Percentiles rank a stretch among this genome's conserved stretches.
phyloP scores from a whole-genome alignment of 495 filamentous ascomycete species.

The Neurospora sp. region DNA sequence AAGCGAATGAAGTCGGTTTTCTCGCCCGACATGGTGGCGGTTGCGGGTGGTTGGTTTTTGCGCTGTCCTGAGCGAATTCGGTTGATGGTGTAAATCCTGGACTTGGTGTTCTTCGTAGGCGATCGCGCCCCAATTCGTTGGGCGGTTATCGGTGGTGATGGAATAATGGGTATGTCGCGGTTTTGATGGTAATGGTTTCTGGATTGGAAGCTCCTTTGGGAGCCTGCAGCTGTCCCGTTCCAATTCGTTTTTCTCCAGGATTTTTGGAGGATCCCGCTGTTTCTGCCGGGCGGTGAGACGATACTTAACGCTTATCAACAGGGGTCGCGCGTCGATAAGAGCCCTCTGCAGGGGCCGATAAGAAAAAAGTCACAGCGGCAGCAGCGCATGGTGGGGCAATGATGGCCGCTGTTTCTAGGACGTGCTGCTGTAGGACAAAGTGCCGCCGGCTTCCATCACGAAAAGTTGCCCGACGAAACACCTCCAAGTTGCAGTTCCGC shows the following conservation, averaged over 20 bases:
- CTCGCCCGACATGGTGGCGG: constrained; percentile 28
- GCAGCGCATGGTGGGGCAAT: background rate
- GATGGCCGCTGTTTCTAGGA: background rate
- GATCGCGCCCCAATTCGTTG: background rate
- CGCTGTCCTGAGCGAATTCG: background rate
- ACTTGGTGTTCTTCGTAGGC: background rate
- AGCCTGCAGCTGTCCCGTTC: background rate
- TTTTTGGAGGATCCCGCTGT: constrained; percentile 19
- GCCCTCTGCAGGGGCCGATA: constrained; percentile 2
- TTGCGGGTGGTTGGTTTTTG: background rate
- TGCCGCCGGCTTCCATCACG: background rate
- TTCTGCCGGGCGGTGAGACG: constrained; percentile 24
- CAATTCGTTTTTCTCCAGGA: constrained; percentile 10
- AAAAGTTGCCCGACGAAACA: background rate
- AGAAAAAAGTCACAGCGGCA: constrained; percentile 12
- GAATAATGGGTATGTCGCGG: background rate
- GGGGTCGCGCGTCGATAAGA: constrained; percentile 18
- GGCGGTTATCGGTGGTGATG: background rate
- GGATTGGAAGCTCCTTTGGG: background rate
- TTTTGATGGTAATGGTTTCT: background rate
- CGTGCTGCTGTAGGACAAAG: background rate
- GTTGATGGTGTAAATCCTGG: background rate
- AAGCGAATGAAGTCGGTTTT: constrained; percentile 50
- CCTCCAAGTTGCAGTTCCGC: background rate
- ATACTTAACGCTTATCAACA: constrained; percentile 8